These are phyloP conservation scores for Nematocida ironsii DNA, from an alignment of 371 early-diverging fungal genomes.

Conservation along the genomic window DNA sequence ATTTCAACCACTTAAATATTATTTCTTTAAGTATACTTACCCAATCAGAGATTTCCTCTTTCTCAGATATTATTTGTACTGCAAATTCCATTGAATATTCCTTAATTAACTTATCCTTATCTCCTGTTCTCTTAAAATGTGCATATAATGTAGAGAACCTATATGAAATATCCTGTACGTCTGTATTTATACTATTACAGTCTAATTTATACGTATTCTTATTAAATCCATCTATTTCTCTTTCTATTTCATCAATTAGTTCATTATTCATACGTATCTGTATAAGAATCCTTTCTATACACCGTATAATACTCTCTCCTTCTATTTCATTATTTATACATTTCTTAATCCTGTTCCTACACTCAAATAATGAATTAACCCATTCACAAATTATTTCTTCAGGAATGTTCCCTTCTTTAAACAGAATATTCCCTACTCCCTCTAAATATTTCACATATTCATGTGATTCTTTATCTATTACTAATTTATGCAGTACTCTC, in stretches of 20 bases:
- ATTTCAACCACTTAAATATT: neutral
- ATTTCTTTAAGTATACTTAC: neutral
- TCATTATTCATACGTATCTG: slow-evolving; percentile 2
- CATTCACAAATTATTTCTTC: slow-evolving; percentile 4
- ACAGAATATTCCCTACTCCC: neutral
- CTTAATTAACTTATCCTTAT: neutral
- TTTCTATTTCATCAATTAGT: slow-evolving; percentile 1
- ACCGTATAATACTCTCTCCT: neutral
- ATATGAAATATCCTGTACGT: neutral
- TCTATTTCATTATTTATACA: neutral
- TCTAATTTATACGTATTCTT: neutral
- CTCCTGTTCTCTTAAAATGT: slow-evolving; percentile 37
- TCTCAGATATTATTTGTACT: slow-evolving; percentile 6
- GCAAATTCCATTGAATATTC: slow-evolving; percentile 28
- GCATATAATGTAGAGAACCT: slow-evolving; percentile 9
- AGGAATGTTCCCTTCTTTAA: neutral
- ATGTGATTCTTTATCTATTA: neutral
- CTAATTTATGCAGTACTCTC: neutral
- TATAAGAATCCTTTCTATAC: neutral
- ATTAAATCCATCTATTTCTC: neutral
- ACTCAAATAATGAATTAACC: slow-evolving; percentile 1
- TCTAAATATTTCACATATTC: neutral
- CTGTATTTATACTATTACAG: no score
- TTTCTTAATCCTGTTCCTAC: neutral
- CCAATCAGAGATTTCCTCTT: slow-evolving; percentile 3